These are phyloP conservation scores for Vickermania spadyakhi DNA, from an alignment of 208 protist genomes.

Conservation along the genomic window DNA sequence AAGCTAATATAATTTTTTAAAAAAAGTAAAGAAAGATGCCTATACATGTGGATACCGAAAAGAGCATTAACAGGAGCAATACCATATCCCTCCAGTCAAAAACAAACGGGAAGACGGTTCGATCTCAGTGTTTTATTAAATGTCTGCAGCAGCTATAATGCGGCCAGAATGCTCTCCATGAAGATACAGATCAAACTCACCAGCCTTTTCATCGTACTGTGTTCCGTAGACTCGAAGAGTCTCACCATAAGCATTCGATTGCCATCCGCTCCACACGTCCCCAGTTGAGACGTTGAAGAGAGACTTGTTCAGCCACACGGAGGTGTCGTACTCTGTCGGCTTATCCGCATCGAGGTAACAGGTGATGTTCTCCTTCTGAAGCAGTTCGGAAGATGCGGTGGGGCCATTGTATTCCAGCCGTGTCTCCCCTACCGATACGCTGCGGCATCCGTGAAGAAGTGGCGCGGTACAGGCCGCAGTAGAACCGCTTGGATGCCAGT, in stretches of 20 bases:
- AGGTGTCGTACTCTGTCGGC: constrained; percentile 24
- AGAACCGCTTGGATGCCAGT: constrained; percentile 70
- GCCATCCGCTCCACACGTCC: constrained; percentile 9
- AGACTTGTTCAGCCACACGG: constrained; percentile 59
- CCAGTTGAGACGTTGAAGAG: constrained; percentile 61
- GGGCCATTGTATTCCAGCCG: constrained; percentile 73
- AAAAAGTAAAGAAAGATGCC: too few relatives aligned
- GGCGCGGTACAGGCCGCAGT: constrained; percentile 62
- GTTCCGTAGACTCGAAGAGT: constrained; percentile 46
- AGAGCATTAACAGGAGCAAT: too few relatives aligned
- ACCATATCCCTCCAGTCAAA: too few relatives aligned
- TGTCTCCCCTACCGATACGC: constrained; percentile 40
- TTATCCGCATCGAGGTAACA: constrained; percentile 44
- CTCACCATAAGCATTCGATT: neutral
- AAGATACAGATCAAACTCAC: constrained; percentile 60
- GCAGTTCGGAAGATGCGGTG: constrained; percentile 24
- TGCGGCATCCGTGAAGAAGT: constrained; percentile 35
- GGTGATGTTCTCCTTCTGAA: constrained; percentile 29
- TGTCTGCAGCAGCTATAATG: constrained; percentile 20
- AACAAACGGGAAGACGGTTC: constrained; percentile 3
- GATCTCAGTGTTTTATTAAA: constrained; percentile 8
- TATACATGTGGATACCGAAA: too few relatives aligned
- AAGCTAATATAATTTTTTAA: too few relatives aligned
- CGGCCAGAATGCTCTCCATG: constrained; percentile 19
- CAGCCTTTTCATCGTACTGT: constrained; percentile 24